Percentiles rank a stretch among this genome's conserved stretches.
phyloP scores from a whole-genome alignment of 108 stramenopile genomes.

The Cyclotella atomus region DNA sequence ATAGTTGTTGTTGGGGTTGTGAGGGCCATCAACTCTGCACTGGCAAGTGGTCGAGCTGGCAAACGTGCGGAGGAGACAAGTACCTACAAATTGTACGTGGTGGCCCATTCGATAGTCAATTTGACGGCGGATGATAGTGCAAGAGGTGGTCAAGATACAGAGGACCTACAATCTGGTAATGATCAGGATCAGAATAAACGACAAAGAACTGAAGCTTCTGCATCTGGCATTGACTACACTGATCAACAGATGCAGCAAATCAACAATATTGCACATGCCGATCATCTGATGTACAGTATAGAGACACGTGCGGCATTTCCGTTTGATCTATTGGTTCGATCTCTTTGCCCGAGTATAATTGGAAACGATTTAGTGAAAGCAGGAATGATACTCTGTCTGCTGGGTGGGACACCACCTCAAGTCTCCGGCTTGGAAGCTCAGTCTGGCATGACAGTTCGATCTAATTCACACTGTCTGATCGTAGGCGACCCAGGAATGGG shows the following conservation, averaged over 20 bases:
- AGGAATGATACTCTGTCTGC: conserved; percentile 94
- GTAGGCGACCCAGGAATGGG: too few relatives aligned
- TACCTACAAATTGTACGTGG: conserved; percentile 89
- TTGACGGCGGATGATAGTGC: conserved; percentile 50
- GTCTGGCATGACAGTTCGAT: conserved; percentile 65
- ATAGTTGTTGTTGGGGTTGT: conserved; percentile 92
- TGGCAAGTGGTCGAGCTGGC: conserved; percentile 80
- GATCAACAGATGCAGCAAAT: conserved; percentile 77
- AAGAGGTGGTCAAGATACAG: conserved; percentile 36
- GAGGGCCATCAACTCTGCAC: conserved; percentile 85
- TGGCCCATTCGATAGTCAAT: conserved; percentile 88
- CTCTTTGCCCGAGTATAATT: conserved; percentile 94
- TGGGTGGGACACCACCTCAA: conserved; percentile 90
- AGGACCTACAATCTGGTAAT: conserved; percentile 19
- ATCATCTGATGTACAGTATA: conserved; percentile 79
- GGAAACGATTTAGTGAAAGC: conserved; percentile 98
- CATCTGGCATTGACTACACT: conserved; percentile 49
- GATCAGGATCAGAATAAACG: conserved; percentile 39
- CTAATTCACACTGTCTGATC: conserved; percentile 81
- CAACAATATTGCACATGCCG: conserved; percentile 84
- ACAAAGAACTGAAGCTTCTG: conserved; percentile 25
- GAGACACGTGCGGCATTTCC: conserved; percentile 84
- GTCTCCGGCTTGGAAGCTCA: conserved; percentile 39
- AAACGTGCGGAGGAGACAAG: conserved; percentile 85
- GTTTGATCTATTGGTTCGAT: conserved; percentile 91